phyloP scores from a whole-genome alignment of 2,329 filamentous ascomycete species.

The Penicillium janthinellum region DNA sequence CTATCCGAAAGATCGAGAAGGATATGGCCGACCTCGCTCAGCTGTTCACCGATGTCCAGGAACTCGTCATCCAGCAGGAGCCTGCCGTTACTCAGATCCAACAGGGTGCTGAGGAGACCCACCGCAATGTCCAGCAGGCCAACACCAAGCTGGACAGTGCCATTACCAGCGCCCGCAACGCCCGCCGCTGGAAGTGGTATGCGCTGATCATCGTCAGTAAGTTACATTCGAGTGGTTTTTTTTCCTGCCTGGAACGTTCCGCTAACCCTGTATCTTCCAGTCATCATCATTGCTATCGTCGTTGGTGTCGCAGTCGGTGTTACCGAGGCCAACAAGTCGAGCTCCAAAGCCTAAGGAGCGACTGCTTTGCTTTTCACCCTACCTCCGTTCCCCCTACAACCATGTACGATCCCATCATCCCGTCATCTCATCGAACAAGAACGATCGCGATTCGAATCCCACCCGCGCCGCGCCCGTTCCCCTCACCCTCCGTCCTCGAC shows the following conservation, averaged over 20 bases:
- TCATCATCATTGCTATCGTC: conserved; percentile 58
- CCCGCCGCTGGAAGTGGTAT: conserved; percentile 94
- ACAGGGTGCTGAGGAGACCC: conserved; percentile 81
- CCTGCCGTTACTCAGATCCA: conserved; percentile 78
- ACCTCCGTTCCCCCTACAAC: conserved; percentile 2
- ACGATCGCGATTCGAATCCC: conserved; percentile 3
- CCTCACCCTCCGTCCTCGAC: conserved; percentile 12
- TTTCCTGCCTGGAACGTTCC: not conserved
- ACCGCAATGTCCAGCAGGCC: conserved; percentile 79
- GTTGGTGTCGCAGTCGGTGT: conserved; percentile 54
- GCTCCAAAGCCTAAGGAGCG: conserved; percentile 13
- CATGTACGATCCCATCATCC: conserved; percentile 16
- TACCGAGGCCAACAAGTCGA: conserved; percentile 34
- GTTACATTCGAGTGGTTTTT: conserved; percentile 36
- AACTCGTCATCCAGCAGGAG: conserved; percentile 83
- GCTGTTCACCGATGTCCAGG: conserved; percentile 87
- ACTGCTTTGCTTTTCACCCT: conserved; percentile 8
- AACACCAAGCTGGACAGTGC: conserved; percentile 82
- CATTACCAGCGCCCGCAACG: conserved; percentile 76
- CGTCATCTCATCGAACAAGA: conserved; percentile 16
- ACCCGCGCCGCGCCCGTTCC: not conserved
- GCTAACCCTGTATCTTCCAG: conserved; percentile 34
- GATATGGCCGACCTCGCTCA: conserved; percentile 86
- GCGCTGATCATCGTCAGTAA: conserved; percentile 73
- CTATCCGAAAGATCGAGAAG: conserved; percentile 87